These are phyloP conservation scores for Gypsophila paniculata DNA, from an alignment of 179 eudicot species.

Conservation along the genomic window DNA sequence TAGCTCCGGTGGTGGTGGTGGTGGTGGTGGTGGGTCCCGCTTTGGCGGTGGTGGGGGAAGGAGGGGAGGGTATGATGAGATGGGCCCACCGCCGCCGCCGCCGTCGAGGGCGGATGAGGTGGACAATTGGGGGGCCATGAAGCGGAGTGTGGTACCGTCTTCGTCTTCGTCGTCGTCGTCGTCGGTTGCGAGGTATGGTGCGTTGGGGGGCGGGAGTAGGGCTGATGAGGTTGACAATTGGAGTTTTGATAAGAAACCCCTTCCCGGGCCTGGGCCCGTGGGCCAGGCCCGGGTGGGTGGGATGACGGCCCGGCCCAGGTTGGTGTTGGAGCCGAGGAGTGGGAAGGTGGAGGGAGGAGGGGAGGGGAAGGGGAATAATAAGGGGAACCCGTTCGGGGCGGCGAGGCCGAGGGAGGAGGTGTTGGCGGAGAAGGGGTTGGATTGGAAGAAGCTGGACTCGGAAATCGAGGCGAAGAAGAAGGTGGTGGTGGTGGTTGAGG, in stretches of 20 bases:
- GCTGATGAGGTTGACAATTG: constrained; percentile 77
- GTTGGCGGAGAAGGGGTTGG: constrained; percentile 85
- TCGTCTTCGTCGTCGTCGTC: constrained; percentile 9
- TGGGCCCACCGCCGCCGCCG: constrained; percentile 24
- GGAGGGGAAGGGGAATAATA: constrained; percentile 31
- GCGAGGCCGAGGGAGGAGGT: constrained; percentile 95
- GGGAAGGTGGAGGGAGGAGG: background rate
- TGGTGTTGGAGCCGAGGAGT: constrained; percentile 40
- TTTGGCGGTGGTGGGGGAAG: constrained; percentile 32
- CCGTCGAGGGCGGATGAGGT: constrained; percentile 67
- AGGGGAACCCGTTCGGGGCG: constrained; percentile 76
- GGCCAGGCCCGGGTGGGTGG: constrained; percentile 30
- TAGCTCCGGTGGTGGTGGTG: constrained; percentile 42
- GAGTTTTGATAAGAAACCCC: constrained; percentile 35
- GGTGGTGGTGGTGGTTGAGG: background rate
- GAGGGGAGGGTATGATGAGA: constrained; percentile 46
- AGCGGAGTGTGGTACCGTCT: constrained; percentile 29
- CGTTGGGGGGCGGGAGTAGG: constrained; percentile 52
- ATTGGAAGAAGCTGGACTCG: constrained; percentile 79
- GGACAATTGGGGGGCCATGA: constrained; percentile 66
- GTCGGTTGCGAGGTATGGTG: constrained; percentile 43
- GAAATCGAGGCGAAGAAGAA: constrained; percentile 72
- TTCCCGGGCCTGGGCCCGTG: constrained; percentile 16
- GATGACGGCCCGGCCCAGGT: constrained; percentile 18
- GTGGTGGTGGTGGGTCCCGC: constrained; percentile 43